Evolutionary conservation across 306 rosid genomes (phyloP).

Genomic region (Corylus avellana): DNA sequence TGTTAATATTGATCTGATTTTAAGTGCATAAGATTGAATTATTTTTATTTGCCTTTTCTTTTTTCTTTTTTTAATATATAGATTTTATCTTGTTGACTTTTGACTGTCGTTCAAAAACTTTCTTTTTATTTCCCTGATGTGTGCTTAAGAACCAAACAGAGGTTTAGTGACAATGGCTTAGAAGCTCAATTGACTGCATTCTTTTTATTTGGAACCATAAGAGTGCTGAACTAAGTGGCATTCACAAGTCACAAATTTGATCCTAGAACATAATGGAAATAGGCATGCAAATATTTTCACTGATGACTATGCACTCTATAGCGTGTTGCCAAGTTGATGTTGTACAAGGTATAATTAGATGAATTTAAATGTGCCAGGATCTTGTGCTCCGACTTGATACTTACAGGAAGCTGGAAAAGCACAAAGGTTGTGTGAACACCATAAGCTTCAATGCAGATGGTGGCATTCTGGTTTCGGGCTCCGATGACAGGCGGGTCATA

Average conservation of each 20-base stretch:
- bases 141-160: background rate
- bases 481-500: slow-evolving; percentile 74
- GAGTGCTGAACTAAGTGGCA: too few species aligned
- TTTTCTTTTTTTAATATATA: too few species aligned
- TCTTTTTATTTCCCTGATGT: background rate
- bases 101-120: background rate
- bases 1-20: background rate
- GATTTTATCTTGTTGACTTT: background rate
- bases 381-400: slow-evolving; percentile 77
- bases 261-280: too few species aligned
- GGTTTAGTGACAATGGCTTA: background rate
- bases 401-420: slow-evolving; percentile 58
- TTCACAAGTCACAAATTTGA: too few species aligned
- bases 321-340: background rate
- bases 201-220: too few species aligned
- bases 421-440: slow-evolving; percentile 84
- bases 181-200: too few species aligned
- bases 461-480: slow-evolving; percentile 74
- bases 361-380: slow-evolving; percentile 49
- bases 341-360: background rate
- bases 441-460: slow-evolving; percentile 80
- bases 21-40: too few species aligned
- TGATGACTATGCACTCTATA: background rate
- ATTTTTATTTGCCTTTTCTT: background rate
- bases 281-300: too few species aligned